phyloP scores from a whole-genome alignment of 2,329 filamentous ascomycete species.

The Leptosphaerulina australis region DNA sequence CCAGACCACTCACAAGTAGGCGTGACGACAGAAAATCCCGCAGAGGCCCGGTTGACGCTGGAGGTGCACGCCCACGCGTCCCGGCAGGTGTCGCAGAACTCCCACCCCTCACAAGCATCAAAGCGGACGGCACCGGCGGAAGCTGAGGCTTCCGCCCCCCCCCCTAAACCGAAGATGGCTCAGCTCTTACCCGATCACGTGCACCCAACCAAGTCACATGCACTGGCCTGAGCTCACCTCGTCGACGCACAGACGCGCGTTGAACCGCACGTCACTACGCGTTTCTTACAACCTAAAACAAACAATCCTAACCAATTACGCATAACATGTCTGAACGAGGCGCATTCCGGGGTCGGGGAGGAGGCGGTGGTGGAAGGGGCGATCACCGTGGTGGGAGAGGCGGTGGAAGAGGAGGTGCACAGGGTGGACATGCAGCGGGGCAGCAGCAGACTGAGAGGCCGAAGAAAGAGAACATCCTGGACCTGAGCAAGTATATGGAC shows the following conservation, averaged over 20 bases:
- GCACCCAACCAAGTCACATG: not conserved
- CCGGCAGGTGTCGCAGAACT: not conserved
- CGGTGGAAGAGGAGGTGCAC: slow-evolving; percentile 50
- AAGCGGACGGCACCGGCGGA: slow-evolving; percentile 9
- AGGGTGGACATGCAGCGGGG: slow-evolving; percentile 35
- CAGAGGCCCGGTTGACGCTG: not conserved
- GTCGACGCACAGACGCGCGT: slow-evolving; percentile 11
- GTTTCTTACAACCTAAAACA: slow-evolving; percentile 15
- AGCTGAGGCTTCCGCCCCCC: not conserved
- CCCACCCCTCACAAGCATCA: slow-evolving; percentile 5
- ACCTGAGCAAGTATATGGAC: slow-evolving; percentile 95
- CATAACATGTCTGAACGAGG: slow-evolving; percentile 62
- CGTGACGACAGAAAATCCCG: slow-evolving; percentile 16
- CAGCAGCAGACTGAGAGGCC: slow-evolving; percentile 65
- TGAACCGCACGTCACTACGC: slow-evolving; percentile 33
- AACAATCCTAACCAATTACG: slow-evolving; percentile 7
- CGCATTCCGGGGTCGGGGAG: slow-evolving; percentile 54
- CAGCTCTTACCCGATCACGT: slow-evolving; percentile 6
- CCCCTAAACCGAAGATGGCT: not conserved
- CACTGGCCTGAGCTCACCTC: slow-evolving; percentile 10
- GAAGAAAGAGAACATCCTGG: slow-evolving; percentile 98
- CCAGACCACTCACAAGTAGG: slow-evolving; percentile 10
- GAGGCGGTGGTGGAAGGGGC: slow-evolving; percentile 38
- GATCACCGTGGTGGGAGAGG: slow-evolving; percentile 51
- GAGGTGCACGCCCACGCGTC: slow-evolving; percentile 6